Base-by-base conservation (phyloP, 1,139 yeast genomes). In the Arxiozyma bovina region DNA sequence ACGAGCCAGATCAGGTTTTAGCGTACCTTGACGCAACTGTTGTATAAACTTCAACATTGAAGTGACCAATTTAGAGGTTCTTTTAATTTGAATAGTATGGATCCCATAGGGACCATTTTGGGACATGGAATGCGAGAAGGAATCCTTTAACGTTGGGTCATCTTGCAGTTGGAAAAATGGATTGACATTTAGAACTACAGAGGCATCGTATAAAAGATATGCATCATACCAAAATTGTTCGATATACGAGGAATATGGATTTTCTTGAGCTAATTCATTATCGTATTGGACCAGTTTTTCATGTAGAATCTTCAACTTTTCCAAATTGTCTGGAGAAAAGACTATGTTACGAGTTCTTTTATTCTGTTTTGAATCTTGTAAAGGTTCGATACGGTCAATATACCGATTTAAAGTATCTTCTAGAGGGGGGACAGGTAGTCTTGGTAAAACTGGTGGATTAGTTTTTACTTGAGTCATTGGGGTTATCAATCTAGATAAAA, bases 171-270 rank as follows among this genome's bases (percentile, higher is more conserved):
- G 77, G 68, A 89, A 88, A 66, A 87, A 89, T 0, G 96, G 96
- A 65, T 89, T 89, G 62, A 89, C 77, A 69, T 89, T 89, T 58
- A 89, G 76, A 34, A 89, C 96, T 51, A 89, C 96, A 0, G 91
- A 96, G 27, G 89, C 85, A 70, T 89, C 96, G 68, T 87, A 87
- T 69, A 83, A 84, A 60, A 89, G 76, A 69, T 89, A 89, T 2
- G 96, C 82, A 67, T 89, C 96, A 69, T 83, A 88, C 96, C 96
- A 89, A 69, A 89, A 89, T 68, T 89, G 96, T 70, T 89, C 96
- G 59, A 89, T 89, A 70, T 85, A 89, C 11, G 94, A 84, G 53
- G 87, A 71, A 55, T 79, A 75, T 12, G 88, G 77, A 63, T 86
- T 87, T 53, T 79, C 79, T 50, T 82, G 72, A 50, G 88, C 76